Percentiles rank a stretch among this genome's conserved stretches.
These are phyloP conservation scores for Sporothrix pallida DNA, from an alignment of 2,329 filamentous ascomycete genomes.

Conservation along the genomic window DNA sequence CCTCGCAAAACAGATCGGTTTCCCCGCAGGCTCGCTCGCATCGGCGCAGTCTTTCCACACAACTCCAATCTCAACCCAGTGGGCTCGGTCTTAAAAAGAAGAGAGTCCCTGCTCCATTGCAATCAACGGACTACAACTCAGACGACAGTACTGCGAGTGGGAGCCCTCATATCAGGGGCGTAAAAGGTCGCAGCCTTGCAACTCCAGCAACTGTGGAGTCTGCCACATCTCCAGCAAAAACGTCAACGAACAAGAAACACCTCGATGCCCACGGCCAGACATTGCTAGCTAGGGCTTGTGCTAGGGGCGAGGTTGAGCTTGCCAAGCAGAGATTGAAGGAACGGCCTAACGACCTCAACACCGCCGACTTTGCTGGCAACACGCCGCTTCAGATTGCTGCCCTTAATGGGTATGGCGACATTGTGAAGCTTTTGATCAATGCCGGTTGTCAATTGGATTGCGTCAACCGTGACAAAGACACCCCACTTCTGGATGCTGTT, in stretches of 20 bases:
- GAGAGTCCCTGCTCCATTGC: constrained; percentile 64
- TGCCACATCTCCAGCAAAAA: constrained; percentile 69
- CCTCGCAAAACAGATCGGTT: constrained; percentile 55
- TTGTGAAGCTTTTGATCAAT: constrained; percentile 84
- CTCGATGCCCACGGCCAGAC: constrained; percentile 93
- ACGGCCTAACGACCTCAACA: constrained; percentile 84
- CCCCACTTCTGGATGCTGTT: constrained; percentile 91
- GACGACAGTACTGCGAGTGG: constrained; percentile 69
- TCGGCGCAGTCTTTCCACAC: constrained; percentile 68
- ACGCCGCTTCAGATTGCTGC: constrained; percentile 93
- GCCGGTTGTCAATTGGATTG: constrained; percentile 85
- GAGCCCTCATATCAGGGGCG: constrained; percentile 64
- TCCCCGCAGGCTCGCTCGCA: constrained; percentile 66
- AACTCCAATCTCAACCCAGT: constrained; percentile 62
- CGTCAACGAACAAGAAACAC: constrained; percentile 79
- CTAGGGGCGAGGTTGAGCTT: constrained; percentile 78
- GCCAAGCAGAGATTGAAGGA: constrained; percentile 77
- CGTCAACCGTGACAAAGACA: constrained; percentile 82
- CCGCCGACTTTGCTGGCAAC: constrained; percentile 93
- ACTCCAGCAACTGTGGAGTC: constrained; percentile 64
- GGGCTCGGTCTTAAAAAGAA: constrained; percentile 66
- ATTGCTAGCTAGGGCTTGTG: constrained; percentile 85
- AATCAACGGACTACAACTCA: constrained; percentile 68
- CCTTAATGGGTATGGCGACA: constrained; percentile 82
- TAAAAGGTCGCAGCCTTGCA: constrained; percentile 61